Base-by-base conservation (phyloP, 139 green algal species). In the Eudorina sp. region DNA sequence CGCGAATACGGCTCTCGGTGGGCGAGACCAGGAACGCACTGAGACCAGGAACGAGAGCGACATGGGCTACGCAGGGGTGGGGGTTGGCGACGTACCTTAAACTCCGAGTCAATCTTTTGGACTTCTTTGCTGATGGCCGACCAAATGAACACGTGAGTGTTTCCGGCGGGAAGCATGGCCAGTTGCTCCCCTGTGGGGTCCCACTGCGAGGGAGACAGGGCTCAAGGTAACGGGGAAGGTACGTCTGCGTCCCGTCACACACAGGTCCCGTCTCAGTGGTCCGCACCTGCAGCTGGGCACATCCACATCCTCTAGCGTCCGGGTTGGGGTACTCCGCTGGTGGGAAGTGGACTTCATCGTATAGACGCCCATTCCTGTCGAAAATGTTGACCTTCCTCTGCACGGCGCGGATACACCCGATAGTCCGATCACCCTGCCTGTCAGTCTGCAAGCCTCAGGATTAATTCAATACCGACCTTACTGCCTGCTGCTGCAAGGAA, bases 341-440 rank as follows among this genome's bases (percentile, higher is more conserved):
- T 27, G 93, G 92, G 34, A 97, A 62, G 38, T 93, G 91, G 25
- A 97, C 90, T 72, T 96, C 92, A 55, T 94, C 91, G 27, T 84
- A 89, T 25, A 94, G 87, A 25, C 86, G 88, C 6, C 94, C 94
- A 46, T 92, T 95, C 53, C 94, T 89, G 89, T 97, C 94, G 72
- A 94, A 91, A 9, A 97, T 91, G 81, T 87, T 88, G n/a, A 95
- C 85, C 66, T 94, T 93, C 45, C 93, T 88, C 94, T 97, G 94
- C 86, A 86, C 8, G n/a, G 40, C 70, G 21, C 62, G n/a, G n/a
- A 72, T 34, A 72, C 21, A 38, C 31, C 16, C 11, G n/a, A 34
- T 72, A 66, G 29, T 25, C 55, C 62, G 27, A 72, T 34, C 27
- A 72, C 31, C 27, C 27, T 40, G n/a, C n/a, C n/a, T n/a, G n/a